Evolutionary conservation across 257 asterid species (phyloP).

Genomic region (Solanum ossicruentum): DNA sequence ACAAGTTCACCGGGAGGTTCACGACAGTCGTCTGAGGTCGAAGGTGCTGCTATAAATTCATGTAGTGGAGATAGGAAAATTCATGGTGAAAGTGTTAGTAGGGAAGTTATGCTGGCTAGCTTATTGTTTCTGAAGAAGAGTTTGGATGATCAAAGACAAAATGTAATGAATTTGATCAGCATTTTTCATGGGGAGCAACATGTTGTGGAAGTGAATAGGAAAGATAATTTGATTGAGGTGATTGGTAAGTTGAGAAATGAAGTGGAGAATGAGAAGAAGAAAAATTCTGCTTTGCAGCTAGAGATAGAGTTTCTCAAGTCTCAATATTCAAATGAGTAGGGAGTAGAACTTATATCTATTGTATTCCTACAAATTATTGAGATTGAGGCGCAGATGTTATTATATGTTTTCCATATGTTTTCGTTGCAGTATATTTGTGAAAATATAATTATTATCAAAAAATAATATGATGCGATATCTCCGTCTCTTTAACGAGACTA

Average conservation of each 20-base stretch:
- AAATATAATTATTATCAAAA: too few relatives aligned
- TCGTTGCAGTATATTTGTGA: background rate
- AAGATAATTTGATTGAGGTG: constrained; percentile 36
- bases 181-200: constrained; percentile 15
- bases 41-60: background rate
- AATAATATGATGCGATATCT: too few relatives aligned
- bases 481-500: too few relatives aligned
- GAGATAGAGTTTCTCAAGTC: constrained; percentile 44
- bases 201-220: constrained; percentile 15
- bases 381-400: too few relatives aligned
- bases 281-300: constrained; percentile 32
- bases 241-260: constrained; percentile 30
- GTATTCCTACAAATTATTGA: background rate
- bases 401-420: background rate
- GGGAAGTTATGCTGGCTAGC: constrained; percentile 23
- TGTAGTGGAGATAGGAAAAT: background rate
- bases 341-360: background rate
- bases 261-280: constrained; percentile 51
- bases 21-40: background rate
- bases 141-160: constrained; percentile 40
- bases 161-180: constrained; percentile 36
- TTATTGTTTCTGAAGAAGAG: constrained; percentile 35
- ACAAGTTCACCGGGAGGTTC: constrained; percentile 4
- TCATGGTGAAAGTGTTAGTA: background rate
- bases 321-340: constrained; percentile 13